phyloP scores from a whole-genome alignment of 805 yeast genomes.

The Alloascoidea africana region DNA sequence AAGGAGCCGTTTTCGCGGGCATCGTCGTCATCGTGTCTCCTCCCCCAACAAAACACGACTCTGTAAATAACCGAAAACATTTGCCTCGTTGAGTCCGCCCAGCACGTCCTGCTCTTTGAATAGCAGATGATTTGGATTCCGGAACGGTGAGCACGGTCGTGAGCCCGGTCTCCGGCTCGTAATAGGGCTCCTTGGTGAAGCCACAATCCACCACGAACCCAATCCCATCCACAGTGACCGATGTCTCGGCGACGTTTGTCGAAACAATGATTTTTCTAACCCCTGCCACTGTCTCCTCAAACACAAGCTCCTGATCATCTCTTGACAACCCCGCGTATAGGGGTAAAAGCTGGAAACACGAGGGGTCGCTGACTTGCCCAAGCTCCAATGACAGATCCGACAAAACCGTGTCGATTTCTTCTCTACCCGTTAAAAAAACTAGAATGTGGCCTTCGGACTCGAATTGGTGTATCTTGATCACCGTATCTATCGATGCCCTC shows the following conservation, averaged over 20 bases:
- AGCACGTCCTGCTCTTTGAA: constrained; percentile 71
- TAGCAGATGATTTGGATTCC: constrained; percentile 63
- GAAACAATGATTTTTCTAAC: constrained; percentile 65
- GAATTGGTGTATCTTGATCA: constrained; percentile 45
- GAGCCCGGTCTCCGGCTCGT: constrained; percentile 59
- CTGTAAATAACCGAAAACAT: constrained; percentile 53
- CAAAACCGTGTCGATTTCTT: constrained; percentile 64
- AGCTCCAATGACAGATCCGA: constrained; percentile 36
- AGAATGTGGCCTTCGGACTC: constrained; percentile 53
- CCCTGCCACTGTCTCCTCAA: constrained; percentile 27
- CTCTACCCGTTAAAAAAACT: constrained; percentile 85
- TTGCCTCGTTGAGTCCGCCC: constrained; percentile 69
- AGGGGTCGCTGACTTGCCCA: constrained; percentile 24
- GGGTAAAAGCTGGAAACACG: constrained; percentile 49
- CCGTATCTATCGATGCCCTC: constrained; percentile 58
- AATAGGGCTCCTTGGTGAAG: constrained; percentile 59
- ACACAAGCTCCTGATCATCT: constrained; percentile 51
- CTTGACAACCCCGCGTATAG: constrained; percentile 65
- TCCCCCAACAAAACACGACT: neutral
- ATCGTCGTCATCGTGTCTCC: too few species aligned
- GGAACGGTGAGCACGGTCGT: constrained; percentile 61
- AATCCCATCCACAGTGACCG: constrained; percentile 73
- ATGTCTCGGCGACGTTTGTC: constrained; percentile 81
- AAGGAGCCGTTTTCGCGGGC: constrained; percentile 61
- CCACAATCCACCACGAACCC: constrained; percentile 72